Evolutionary conservation across 805 yeast species (phyloP), one percentile per base, ranked within the genome.

Genomic region (Priceomyces melissophilus): DNA sequence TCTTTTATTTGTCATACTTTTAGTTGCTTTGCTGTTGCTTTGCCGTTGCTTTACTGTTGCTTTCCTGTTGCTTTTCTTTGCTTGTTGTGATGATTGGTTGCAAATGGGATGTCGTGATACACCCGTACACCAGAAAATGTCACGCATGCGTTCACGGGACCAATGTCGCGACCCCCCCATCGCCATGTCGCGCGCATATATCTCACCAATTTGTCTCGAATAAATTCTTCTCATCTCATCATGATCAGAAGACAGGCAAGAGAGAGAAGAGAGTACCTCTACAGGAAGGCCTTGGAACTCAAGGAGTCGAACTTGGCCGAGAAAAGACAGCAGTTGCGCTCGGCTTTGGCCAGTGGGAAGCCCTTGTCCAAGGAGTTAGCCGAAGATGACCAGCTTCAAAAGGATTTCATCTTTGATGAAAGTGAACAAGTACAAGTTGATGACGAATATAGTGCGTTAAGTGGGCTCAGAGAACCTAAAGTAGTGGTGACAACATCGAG

Each of bases 401-500:
- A 79, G 53, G 89, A 93, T 60, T 90, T 72, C 63, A 72, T 88
- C 40, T 93, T 79, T 55, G 99, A 93, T 63, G 96, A 93, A 62
- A 77, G 89, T 20, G 74, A 78, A 26, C 78, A 78, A 47, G 73
- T 61, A 15, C 75, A 74, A 23, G 79, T 91, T 27, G 99, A 93
- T 60, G 98, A 93, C 57, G 99, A 93, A 66, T 93, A 93, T 64
- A 75, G 86, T 33, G 87, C 84, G 14, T 63, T 88, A 39, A 81
- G 93, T 48, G 99, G 99, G 2, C 73, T 93, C 27, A 76, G 77
- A 11, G 98, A 93, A 46, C 99, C 99, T 11, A 81, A 87, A 52
- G 76, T 93, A 10, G 82, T 93, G 15, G 89, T 93, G 3, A 93
- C 99, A 9, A 93, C 99, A 0, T 86, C 96, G 14, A 75, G 99